Percentiles rank a stretch among this genome's conserved stretches.
Evolutionary conservation across 371 early-diverging fungal genomes (phyloP).

Genomic region (Syncephalastrum contaminatum): DNA sequence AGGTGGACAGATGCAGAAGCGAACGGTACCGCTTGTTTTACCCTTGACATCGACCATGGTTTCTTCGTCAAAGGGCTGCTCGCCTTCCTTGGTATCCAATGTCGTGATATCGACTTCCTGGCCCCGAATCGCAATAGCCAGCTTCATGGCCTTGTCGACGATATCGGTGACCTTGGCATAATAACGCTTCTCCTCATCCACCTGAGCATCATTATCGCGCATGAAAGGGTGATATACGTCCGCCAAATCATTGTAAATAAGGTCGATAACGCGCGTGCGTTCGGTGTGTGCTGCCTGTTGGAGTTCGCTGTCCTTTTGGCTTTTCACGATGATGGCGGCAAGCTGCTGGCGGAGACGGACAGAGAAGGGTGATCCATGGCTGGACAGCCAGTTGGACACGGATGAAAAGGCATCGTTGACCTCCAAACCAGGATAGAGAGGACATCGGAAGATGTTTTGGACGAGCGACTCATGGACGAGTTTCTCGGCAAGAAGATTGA

Average conservation of each 20-base stretch:
- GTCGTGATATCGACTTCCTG: slow-evolving; percentile 57
- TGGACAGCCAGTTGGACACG: slow-evolving; percentile 48
- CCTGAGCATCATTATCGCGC: slow-evolving; percentile 35
- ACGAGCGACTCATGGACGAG: slow-evolving; percentile 54
- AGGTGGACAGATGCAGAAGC: slow-evolving; percentile 31
- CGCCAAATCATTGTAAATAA: slow-evolving; percentile 45
- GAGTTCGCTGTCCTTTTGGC: slow-evolving; percentile 39
- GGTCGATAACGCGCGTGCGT: slow-evolving; percentile 27
- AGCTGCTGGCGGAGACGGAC: slow-evolving; percentile 61
- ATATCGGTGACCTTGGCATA: slow-evolving; percentile 50
- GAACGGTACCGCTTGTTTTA: slow-evolving; percentile 19
- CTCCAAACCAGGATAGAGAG: slow-evolving; percentile 53
- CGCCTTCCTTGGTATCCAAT: slow-evolving; percentile 43
- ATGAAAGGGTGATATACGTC: slow-evolving; percentile 45
- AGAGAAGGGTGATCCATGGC: slow-evolving; percentile 46
- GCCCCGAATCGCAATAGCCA: slow-evolving; percentile 57
- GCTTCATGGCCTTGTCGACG: slow-evolving; percentile 52
- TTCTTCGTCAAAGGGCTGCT: slow-evolving; percentile 41
- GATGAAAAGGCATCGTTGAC: slow-evolving; percentile 55
- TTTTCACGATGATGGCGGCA: slow-evolving; percentile 54
- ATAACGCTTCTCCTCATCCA: slow-evolving; percentile 25
- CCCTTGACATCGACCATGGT: slow-evolving; percentile 36
- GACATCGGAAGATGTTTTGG: slow-evolving; percentile 43
- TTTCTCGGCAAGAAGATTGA: slow-evolving; percentile 59
- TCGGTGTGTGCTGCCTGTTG: slow-evolving; percentile 44